Conservation (phyloP, 2,329 filamentous ascomycete genomes). For the Colletotrichum simmondsii region DNA sequence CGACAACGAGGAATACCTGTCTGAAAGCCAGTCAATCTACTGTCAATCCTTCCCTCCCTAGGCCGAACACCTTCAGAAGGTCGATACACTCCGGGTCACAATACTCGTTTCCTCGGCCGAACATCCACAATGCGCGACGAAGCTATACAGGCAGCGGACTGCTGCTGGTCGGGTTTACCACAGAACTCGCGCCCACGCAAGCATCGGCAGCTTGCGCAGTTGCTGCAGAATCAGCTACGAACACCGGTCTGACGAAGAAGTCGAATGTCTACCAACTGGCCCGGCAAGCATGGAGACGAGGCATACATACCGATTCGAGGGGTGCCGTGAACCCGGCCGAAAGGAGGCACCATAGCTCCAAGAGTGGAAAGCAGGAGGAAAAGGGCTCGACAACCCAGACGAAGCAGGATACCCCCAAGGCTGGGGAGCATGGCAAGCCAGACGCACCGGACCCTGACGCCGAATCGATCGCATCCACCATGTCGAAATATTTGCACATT, state of each 20-base stretch:
- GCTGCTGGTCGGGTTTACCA: conserved; percentile 58
- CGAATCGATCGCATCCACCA: conserved; percentile 60
- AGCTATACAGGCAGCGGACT: conserved; percentile 67
- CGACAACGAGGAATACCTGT: conserved; percentile 6
- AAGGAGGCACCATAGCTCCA: conserved; percentile 46
- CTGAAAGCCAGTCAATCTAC: conserved; percentile 12
- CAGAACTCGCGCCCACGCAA: conserved; percentile 50
- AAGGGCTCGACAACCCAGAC: conserved; percentile 12
- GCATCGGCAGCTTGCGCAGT: conserved; percentile 52
- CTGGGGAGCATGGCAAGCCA: conserved; percentile 34
- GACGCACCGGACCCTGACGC: conserved; percentile 40
- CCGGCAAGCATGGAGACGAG: conserved; percentile 49
- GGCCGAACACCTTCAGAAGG: conserved; percentile 14
- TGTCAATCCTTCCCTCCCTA: neutral
- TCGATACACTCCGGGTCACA: conserved; percentile 16
- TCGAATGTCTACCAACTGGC: conserved; percentile 48
- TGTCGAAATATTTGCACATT: conserved; percentile 70
- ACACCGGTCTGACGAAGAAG: conserved; percentile 40
- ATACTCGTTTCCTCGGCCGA: conserved; percentile 26
- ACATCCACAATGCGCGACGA: conserved; percentile 52
- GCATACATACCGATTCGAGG: conserved; percentile 43
- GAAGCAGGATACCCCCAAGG: conserved; percentile 19
- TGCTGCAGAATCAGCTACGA: conserved; percentile 49
- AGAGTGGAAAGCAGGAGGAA: conserved; percentile 37
- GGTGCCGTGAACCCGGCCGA: conserved; percentile 38